Evolutionary conservation across 2,329 filamentous ascomycete genomes (phyloP), one percentile per base, ranked within the genome.

Genomic region (Fusarium drepaniforme): DNA sequence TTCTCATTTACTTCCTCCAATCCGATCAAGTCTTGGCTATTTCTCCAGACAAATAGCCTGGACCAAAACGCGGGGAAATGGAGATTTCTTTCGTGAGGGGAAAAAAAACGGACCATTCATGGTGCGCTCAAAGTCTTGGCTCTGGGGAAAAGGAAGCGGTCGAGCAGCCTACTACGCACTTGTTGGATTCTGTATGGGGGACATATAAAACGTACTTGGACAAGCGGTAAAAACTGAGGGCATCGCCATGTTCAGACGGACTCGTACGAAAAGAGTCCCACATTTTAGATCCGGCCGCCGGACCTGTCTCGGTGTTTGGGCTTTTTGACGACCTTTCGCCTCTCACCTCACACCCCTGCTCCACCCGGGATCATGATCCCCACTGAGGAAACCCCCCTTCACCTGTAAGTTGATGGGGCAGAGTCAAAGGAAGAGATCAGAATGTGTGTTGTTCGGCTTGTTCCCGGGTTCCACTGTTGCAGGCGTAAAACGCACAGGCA

Each of bases 61-160:
- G 21, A 38, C 30, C n/a, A 60, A 77, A 78, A 78, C 76, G 76
- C 76, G 76, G 76, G 76, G 76, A 78, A 78, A 78, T 75, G 76
- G 76, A 67, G 71, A 70, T 66, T 75, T 42, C 5, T 33, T 30
- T 15, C 23, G 51, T 73, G 76, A 75, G 70, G 70, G 72, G 75
- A 68, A 71, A 35, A 35, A 64, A 72, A 74, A 64, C 67, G 75
- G 73, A 63, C 74, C 75, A 78, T 78, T 75, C 62, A 69, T 76
- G 75, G 71, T 77, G 68, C 63, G 64, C 38, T 61, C 61, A 33
- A 30, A 63, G 66, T 66, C 65, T 70, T 74, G 64, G 65, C 73
- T 73, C 70, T 73, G 72, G 66, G 69, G 72, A 30, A 63, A 40
- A 6, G 42, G 28, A 57, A 11, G 44, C 28, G 49, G 49, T 51